phyloP scores from a whole-genome alignment of 2,329 filamentous ascomycete species.

The Colletotrichum sp. region DNA sequence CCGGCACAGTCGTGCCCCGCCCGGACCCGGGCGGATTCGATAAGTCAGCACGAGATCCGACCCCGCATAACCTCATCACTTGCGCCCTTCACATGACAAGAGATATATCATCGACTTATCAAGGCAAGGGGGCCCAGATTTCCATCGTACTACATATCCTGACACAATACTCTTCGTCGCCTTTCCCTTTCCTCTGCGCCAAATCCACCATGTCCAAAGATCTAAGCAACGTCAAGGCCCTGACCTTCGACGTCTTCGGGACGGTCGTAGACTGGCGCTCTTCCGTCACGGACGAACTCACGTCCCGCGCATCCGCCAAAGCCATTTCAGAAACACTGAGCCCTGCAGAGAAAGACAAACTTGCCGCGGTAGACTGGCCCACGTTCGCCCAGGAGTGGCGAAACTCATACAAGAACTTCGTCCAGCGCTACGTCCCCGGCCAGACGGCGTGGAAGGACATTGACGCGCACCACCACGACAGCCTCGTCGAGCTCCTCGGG shows the following conservation, averaged over 20 bases:
- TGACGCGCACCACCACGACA: conserved; percentile 73
- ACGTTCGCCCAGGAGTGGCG: conserved; percentile 76
- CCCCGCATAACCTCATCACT: neutral
- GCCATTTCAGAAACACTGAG: conserved; percentile 43
- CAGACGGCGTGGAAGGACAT: conserved; percentile 67
- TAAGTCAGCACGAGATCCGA: neutral
- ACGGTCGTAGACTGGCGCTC: conserved; percentile 82
- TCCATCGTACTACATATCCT: neutral
- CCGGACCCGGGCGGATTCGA: neutral
- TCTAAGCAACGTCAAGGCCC: conserved; percentile 50
- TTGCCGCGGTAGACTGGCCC: conserved; percentile 65
- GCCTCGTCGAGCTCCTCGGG: conserved; percentile 62
- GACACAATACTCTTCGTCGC: neutral
- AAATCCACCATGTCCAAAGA: neutral
- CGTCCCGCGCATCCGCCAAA: conserved; percentile 52
- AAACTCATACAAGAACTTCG: conserved; percentile 67
- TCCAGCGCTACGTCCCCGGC: conserved; percentile 52
- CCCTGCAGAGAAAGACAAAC: conserved; percentile 45
- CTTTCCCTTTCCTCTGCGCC: neutral
- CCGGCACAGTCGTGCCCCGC: neutral
- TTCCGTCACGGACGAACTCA: conserved; percentile 66
- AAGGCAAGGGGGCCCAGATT: neutral
- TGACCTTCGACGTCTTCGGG: conserved; percentile 80
- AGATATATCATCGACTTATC: neutral
- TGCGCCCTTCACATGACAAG: neutral